Percentiles rank a stretch among this genome's conserved stretches.
Conservation (phyloP, 1,139 yeast species). For the Magnusiomyces tetraspermus region DNA sequence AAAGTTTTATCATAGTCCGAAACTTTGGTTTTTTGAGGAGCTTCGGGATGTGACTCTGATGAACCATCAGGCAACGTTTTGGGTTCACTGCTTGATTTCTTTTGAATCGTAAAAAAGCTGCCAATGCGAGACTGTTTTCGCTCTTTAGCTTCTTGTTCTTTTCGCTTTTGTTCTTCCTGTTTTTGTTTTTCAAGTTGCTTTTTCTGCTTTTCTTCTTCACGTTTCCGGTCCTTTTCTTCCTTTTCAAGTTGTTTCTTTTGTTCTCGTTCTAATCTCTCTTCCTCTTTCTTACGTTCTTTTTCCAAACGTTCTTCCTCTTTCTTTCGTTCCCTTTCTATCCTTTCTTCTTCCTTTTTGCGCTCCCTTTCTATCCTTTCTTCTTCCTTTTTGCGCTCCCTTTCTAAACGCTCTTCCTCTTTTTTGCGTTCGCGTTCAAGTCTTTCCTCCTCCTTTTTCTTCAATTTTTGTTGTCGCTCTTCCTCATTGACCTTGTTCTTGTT, state of each 20-base stretch:
- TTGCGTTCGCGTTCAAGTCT: slow-evolving; percentile 7
- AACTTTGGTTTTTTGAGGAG: background rate
- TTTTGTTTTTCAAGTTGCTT: background rate
- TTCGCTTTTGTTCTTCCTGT: slow-evolving; percentile 10
- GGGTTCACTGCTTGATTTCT: background rate
- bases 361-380: slow-evolving; percentile 5
- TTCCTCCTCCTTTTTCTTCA: slow-evolving; percentile 8
- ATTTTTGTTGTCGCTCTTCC: slow-evolving; percentile 4
- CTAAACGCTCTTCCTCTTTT: slow-evolving; percentile 6
- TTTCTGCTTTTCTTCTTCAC: slow-evolving; percentile 11
- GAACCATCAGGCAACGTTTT: background rate
- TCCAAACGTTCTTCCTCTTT: slow-evolving; percentile 9
- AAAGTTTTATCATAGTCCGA: slow-evolving; percentile 12
- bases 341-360: slow-evolving; percentile 8
- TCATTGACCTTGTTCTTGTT: slow-evolving; percentile 2
- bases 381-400: slow-evolving; percentile 2
- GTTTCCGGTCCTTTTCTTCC: slow-evolving; percentile 2
- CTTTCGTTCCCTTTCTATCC: background rate
- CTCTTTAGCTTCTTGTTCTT: slow-evolving; percentile 6
- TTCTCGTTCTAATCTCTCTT: slow-evolving; percentile 3
- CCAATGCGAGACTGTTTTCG: slow-evolving; percentile 12
- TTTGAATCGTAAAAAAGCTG: slow-evolving; percentile 11
- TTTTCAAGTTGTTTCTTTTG: slow-evolving; percentile 7
- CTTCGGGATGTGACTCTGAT: background rate
- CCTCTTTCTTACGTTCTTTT: slow-evolving; percentile 2